phyloP scores from a whole-genome alignment of 2,329 filamentous ascomycete species.

The Claviceps maximensis region DNA sequence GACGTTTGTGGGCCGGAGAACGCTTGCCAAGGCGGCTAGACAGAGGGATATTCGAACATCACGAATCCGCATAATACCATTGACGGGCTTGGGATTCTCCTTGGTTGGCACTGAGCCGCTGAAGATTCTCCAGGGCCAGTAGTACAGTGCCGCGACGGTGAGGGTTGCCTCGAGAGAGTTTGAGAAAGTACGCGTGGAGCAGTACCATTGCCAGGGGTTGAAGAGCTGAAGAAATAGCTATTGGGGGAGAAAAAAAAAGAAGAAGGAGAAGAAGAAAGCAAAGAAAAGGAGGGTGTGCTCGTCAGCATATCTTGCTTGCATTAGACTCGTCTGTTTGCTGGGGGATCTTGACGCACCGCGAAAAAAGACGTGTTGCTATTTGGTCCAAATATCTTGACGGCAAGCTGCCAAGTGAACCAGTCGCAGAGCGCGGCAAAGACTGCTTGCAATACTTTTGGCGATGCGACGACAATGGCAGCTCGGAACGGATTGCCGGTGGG shows the following conservation, averaged over 20 bases:
- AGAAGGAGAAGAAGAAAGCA: too few species aligned
- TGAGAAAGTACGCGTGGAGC: conserved; percentile 82
- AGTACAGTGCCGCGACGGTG: conserved; percentile 63
- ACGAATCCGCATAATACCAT: conserved; percentile 14
- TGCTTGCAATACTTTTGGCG: conserved; percentile 66
- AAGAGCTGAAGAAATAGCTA: conserved; percentile 25
- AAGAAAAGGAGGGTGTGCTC: too few species aligned
- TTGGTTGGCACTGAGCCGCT: conserved; percentile 25
- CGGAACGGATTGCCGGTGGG: conserved; percentile 39
- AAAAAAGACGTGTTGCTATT: conserved; percentile 51
- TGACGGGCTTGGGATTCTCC: conserved; percentile 22
- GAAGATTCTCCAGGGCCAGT: conserved; percentile 76
- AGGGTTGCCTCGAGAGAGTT: conserved; percentile 88
- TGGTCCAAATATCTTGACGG: conserved; percentile 56
- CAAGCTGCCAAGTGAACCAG: conserved; percentile 78
- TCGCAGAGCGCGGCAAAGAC: conserved; percentile 66
- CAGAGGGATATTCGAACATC: conserved; percentile 46
- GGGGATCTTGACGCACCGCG: conserved; percentile 36
- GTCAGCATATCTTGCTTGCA: too few species aligned
- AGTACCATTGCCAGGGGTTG: conserved; percentile 85
- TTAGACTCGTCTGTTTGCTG: background rate
- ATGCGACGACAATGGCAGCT: conserved; percentile 54
- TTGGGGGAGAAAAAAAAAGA: too few species aligned
- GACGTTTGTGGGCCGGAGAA: conserved; percentile 79
- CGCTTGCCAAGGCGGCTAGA: conserved; percentile 67